These are phyloP conservation scores for Capsella bursapastoris DNA, from an alignment of 345 rosid species.

Conservation along the genomic window DNA sequence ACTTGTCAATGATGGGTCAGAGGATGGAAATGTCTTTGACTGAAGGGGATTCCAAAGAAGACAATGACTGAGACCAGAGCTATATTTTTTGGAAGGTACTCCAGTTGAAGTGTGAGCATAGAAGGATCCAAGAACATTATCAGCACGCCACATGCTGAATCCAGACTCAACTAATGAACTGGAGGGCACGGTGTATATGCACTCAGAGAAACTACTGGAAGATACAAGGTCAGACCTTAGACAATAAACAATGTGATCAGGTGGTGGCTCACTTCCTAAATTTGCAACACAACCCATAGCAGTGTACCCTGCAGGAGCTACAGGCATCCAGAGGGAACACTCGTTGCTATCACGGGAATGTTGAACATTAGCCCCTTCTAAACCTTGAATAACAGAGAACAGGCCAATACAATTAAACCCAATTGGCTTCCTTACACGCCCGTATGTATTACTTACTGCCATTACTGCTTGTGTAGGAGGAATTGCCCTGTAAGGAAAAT, in stretches of 20 bases:
- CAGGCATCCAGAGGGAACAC: conserved; percentile 96
- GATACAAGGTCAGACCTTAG: conserved; percentile 95
- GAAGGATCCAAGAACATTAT: conserved; percentile 92
- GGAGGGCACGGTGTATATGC: conserved; percentile 64
- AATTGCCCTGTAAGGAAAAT: conserved; percentile 66
- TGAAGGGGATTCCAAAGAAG: conserved; percentile 76
- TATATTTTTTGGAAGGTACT: conserved; percentile 58
- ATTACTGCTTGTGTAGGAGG: conserved; percentile 96
- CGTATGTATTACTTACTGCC: conserved; percentile 93
- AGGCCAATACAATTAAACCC: conserved; percentile 74
- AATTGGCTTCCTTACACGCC: conserved; percentile 89
- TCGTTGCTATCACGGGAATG: conserved; percentile 51
- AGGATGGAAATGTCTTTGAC: conserved; percentile 49
- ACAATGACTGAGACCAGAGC: conserved; percentile 75
- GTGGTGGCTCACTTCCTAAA: conserved; percentile 79
- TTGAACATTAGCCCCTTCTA: conserved; percentile 45
- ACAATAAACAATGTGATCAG: conserved; percentile 84
- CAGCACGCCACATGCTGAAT: conserved; percentile 93
- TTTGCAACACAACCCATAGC: conserved; percentile 92
- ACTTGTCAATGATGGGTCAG: conserved; percentile 45
- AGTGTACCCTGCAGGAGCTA: conserved; percentile 89
- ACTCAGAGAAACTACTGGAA: conserved; percentile 80
- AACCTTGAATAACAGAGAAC: conserved; percentile 67
- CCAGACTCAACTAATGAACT: conserved; percentile 62
- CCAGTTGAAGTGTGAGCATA: conserved; percentile 73